phyloP scores from a whole-genome alignment of 2,329 filamentous ascomycete species.

The Zymoseptoria crescenta region DNA sequence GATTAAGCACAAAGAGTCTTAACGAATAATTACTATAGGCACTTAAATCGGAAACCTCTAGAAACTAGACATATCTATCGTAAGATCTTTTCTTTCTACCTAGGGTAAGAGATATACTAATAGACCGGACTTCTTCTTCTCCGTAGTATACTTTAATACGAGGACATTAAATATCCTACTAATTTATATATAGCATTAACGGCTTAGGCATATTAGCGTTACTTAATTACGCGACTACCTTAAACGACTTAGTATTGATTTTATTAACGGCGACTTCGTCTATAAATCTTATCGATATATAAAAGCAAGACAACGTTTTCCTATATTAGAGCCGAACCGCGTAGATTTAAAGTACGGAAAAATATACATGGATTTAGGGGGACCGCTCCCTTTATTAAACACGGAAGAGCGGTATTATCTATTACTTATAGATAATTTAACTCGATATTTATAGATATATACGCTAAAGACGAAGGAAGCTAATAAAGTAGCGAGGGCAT shows the following conservation, averaged over 20 bases:
- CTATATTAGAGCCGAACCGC: background rate
- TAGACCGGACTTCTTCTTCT: no score
- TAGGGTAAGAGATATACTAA: no score
- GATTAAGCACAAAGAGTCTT: no score
- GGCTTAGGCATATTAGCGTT: background rate
- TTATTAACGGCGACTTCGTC: background rate
- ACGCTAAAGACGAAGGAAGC: background rate
- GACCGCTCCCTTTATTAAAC: background rate
- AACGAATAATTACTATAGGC: no score
- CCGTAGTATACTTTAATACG: no score
- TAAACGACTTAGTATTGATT: background rate
- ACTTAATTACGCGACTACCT: background rate
- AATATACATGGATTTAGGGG: conserved; percentile 1
- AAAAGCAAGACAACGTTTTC: background rate
- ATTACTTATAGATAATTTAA: background rate
- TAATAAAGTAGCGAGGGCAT: background rate
- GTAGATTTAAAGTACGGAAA: background rate
- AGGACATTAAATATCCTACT: no score
- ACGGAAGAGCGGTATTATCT: background rate
- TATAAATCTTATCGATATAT: background rate
- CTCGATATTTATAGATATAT: background rate
- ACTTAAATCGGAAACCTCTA: no score
- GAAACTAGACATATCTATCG: no score
- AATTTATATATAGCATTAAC: conserved; percentile 2
- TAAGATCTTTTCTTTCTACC: no score